Conservation (phyloP, 345 rosid genomes). For the Melaleuca alternifolia region DNA sequence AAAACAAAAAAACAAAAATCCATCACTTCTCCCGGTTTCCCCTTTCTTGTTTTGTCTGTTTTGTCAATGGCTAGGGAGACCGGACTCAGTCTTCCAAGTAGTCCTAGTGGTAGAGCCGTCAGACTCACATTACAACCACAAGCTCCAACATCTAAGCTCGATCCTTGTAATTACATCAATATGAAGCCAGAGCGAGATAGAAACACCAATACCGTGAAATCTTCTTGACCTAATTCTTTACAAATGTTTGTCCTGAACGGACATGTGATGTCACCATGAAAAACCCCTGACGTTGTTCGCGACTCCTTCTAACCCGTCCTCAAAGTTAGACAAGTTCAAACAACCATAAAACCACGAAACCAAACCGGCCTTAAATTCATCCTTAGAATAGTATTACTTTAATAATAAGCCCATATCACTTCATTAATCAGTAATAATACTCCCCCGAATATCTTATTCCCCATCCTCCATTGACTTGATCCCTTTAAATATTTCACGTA, state of each 20-base stretch:
- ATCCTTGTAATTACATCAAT: neutral
- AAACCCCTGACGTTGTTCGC: neutral
- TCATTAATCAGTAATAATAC: neutral
- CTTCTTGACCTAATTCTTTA: neutral
- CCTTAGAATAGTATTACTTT: neutral
- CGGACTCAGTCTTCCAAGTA: neutral
- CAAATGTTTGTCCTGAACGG: neutral
- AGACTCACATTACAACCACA: neutral
- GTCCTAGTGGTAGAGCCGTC: neutral
- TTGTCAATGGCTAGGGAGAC: neutral
- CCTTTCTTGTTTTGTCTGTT: neutral
- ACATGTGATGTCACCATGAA: neutral
- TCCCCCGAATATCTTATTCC: neutral
- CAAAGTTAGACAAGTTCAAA: conserved; percentile 2
- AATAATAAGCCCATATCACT: neutral
- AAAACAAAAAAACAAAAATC: too few relatives aligned
- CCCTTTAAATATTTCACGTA: neutral
- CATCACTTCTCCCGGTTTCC: neutral
- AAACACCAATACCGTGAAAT: neutral
- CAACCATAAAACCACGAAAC: conserved; percentile 2
- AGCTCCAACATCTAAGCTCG: neutral
- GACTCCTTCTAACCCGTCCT: neutral
- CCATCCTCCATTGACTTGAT: neutral
- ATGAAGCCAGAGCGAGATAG: neutral
- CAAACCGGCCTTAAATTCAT: neutral